Percentiles rank a stretch among this genome's conserved stretches.
phyloP scores from a whole-genome alignment of 768 basidiomycete species.

The Xerocomus spinulosus region DNA sequence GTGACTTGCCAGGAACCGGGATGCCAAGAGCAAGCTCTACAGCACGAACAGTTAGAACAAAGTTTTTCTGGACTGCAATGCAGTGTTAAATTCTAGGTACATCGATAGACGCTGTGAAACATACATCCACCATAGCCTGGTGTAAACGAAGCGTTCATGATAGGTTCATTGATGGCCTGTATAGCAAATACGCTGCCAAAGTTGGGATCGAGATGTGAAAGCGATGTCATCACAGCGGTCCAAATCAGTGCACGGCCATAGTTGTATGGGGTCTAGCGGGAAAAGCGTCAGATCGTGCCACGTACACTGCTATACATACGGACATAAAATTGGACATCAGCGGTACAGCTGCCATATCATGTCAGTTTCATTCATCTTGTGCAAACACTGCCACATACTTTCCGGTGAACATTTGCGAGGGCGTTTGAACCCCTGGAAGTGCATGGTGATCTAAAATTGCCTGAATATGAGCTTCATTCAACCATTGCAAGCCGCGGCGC shows the following conservation, averaged over 20 bases:
- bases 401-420: constrained; percentile 65
- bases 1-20: constrained; percentile 20
- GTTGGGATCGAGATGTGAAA: constrained; percentile 64
- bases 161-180: constrained; percentile 74
- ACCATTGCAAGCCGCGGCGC: constrained; percentile 59
- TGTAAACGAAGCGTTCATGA: constrained; percentile 64
- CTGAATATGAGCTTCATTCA: constrained; percentile 57
- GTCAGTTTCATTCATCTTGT: constrained; percentile 1
- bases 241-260: constrained; percentile 77
- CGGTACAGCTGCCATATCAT: constrained; percentile 52
- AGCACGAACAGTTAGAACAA: constrained; percentile 62
- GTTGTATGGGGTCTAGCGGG: constrained; percentile 52
- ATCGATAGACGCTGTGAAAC: constrained; percentile 17
- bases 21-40: constrained; percentile 62
- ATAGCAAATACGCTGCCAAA: constrained; percentile 66
- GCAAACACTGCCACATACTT: constrained; percentile 34
- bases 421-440: constrained; percentile 61
- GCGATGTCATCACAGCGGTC: constrained; percentile 73
- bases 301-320: constrained; percentile 13
- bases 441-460: constrained; percentile 71
- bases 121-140: constrained; percentile 68
- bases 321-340: constrained; percentile 70
- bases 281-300: constrained; percentile 1
- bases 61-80: constrained; percentile 59
- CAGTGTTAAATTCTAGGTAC: background rate